A percentile compares a stretch with the other conserved stretches of the same genome.
These are phyloP conservation scores for Pelargonium fulgidum DNA, from an alignment of 441 rosid species.

Conservation along the genomic window DNA sequence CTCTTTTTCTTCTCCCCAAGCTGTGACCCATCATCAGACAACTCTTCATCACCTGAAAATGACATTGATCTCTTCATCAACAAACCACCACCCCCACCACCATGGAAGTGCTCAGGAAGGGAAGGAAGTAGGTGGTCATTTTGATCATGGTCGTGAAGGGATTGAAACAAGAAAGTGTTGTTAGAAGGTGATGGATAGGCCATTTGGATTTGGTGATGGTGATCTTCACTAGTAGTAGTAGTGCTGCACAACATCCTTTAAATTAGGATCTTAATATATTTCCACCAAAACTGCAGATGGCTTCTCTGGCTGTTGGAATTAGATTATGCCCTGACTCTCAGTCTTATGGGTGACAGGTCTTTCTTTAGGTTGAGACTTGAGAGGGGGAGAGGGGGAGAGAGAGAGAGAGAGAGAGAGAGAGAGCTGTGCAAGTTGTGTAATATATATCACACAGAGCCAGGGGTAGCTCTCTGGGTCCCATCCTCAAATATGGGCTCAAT, in stretches of 20 bases:
- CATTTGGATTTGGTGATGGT: background rate
- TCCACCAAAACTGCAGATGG: no score
- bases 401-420: no score
- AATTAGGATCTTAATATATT: background rate
- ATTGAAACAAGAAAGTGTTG: background rate
- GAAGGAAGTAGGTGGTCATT: background rate
- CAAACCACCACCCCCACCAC: constrained; percentile 27
- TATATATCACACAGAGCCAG: no score
- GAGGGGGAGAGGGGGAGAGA: no score
- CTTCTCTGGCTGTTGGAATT: no score
- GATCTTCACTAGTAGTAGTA: background rate
- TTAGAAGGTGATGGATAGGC: constrained; percentile 2
- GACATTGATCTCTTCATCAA: constrained; percentile 84
- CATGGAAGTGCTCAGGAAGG: constrained; percentile 1
- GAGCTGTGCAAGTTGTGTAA: no score
- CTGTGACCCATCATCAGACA: constrained; percentile 88
- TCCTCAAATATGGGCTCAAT: no score
- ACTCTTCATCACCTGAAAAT: constrained; percentile 67
- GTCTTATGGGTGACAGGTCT: no score
- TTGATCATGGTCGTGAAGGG: background rate
- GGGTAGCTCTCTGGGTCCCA: no score
- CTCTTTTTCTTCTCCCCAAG: constrained; percentile 95
- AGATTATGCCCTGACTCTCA: no score
- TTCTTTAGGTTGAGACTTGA: no score
- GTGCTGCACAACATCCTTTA: background rate